Evolutionary conservation across 192 early-diverging fungal species (phyloP), one percentile per base, ranked within the genome.

Genomic region (Rhizophagus sp.): DNA sequence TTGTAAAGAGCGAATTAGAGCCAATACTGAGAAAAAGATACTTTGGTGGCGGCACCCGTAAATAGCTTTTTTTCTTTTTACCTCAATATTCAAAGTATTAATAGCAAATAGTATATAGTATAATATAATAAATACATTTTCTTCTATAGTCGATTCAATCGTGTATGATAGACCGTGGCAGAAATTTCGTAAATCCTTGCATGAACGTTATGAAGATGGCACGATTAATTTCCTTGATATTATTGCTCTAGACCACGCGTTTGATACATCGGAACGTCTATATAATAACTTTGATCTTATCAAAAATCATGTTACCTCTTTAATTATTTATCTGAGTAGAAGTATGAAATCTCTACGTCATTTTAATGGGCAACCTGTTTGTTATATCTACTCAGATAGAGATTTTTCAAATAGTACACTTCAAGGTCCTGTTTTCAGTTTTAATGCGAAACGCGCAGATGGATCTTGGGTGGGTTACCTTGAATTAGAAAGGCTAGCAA

Each of bases 181-280:
- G 44, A 82, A 81, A n/a, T 90, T 88, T 64, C 83, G 88, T 9
- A 24, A 75, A 17, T 82, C 81, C 8, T 71, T 91, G 24, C 84
- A 87, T 33, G 85, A 86, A 62, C 78, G 86, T 17, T 89, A 89
- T 61, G 95, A 96, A 82, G 92, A 94, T 71, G 95, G 95, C 24
- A 96, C 95, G 5, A 44, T 94, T 9, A 93, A 94, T 64, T 96
- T 91, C 75, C 79, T 90, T 49, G 90, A 92, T 70, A 94, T 95
- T 69, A 52, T 94, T 4, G 89, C 94, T 10, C 84, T 95, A 2
- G 87, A 88, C 73, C 89, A 90, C 68, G 94, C 94, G 2, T 90
- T 95, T 44, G 87, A 92, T 25, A 85, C 85, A 11, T 75, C 87
- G 44, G 73, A 79, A 10, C 72, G 73, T 10, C 86, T 89, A 64